Base-by-base conservation (phyloP, 441 rosid species). In the Theobroma grandiflorum region DNA sequence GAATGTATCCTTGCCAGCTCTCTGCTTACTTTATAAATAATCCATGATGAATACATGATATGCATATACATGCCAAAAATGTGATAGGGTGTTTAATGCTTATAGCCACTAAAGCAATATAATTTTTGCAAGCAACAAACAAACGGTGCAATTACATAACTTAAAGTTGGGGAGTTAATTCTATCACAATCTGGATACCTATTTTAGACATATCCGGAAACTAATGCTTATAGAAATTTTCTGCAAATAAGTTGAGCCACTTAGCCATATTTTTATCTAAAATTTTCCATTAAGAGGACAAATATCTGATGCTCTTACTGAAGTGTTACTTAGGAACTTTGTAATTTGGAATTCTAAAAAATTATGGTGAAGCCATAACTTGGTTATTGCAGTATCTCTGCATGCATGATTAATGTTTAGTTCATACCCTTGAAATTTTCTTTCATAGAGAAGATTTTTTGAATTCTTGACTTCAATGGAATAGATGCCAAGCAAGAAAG, bases 401-500 rank as follows among this genome's bases (percentile, higher is more conserved):
- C 58, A 67, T 74, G 49, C 62, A 73, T 57, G 42, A 79, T 58
- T 61, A 40, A 42, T 75, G 22, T 31, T 33, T 83, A 62, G 38
- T 20, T 20, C 31, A 40, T 45, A 37, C 42, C n/a, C 50, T 38
- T 45, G 2, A 22, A 15, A 8, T 1, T 37, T 49, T 38, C 38
- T 62, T 43, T 47, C 15, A 4, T 31, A 45, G 43, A 37, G 43
- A 14, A 16, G 26, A 38, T n/a, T 50, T 59, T 74, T 68, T 67
- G 68, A 75, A 80, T 78, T 37, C 95, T 84, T 89, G 79, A 90
- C 92, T 81, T 65, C 12, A 35, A 59, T 76, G 74, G 78, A 47
- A 80, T 82, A 92, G 98, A 94, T 82, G 89, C 84, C 40, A 93
- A 89, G 87, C 98, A 94, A 85, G 99, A 96, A 91, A 89, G 43